Evolutionary conservation across 2,329 filamentous ascomycete species (phyloP).

Genomic region (Alternaria sp.): DNA sequence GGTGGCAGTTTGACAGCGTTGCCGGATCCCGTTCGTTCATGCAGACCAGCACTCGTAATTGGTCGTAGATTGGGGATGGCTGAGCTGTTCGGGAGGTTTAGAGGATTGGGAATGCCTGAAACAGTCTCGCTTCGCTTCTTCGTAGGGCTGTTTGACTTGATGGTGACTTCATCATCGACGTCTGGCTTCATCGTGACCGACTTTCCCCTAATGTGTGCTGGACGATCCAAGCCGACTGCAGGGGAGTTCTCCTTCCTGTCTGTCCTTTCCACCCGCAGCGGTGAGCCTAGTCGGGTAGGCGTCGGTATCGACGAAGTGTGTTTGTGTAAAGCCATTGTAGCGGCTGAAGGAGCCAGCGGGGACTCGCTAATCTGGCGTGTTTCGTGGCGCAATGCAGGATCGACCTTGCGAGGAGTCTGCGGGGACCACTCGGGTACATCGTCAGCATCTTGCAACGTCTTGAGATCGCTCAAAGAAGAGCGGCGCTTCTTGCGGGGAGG

Average conservation of each 20-base stretch:
- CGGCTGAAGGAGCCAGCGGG: slow-evolving; percentile 38
- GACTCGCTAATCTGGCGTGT: slow-evolving; percentile 35
- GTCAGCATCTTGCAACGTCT: slow-evolving; percentile 67
- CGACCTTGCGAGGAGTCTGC: slow-evolving; percentile 44
- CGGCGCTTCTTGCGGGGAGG: slow-evolving; percentile 73
- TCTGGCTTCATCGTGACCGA: slow-evolving; percentile 26
- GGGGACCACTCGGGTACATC: slow-evolving; percentile 47
- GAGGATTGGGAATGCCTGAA: slow-evolving; percentile 57
- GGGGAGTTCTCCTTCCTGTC: slow-evolving; percentile 50
- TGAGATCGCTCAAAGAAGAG: slow-evolving; percentile 89
- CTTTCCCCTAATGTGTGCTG: slow-evolving; percentile 29
- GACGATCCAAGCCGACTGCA: slow-evolving; percentile 31
- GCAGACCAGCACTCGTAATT: slow-evolving; percentile 54
- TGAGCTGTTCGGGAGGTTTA: slow-evolving; percentile 22
- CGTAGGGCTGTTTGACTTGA: slow-evolving; percentile 48
- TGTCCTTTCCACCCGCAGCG: slow-evolving; percentile 51
- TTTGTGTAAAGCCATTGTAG: slow-evolving; percentile 41
- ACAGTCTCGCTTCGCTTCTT: slow-evolving; percentile 55
- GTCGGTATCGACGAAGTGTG: slow-evolving; percentile 49
- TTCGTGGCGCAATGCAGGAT: slow-evolving; percentile 28
- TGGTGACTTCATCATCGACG: slow-evolving; percentile 44
- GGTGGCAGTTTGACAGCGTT: slow-evolving; percentile 66
- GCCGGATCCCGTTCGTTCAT: slow-evolving; percentile 57
- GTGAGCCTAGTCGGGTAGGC: slow-evolving; percentile 51
- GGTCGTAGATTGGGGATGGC: slow-evolving; percentile 58